Base-by-base conservation (phyloP, 2,329 filamentous ascomycete species). In the Zopfia rhizophila region DNA sequence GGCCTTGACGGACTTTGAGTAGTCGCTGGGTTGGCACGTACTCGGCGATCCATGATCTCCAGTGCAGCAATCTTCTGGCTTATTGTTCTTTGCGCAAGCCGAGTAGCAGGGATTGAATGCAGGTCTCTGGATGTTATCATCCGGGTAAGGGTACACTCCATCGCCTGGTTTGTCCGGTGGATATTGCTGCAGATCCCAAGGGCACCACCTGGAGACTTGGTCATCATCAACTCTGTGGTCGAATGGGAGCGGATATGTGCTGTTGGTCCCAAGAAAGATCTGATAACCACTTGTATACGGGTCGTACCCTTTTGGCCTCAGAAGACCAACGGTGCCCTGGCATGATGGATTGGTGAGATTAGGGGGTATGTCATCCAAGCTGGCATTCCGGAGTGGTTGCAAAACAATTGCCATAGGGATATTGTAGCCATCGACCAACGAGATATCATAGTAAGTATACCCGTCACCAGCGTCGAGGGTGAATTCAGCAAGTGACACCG, bases 351-450 rank as follows among this genome's bases (percentile, higher is more conserved):
- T 92, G 38, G 86, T 89, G 16, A 90, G 78, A 60, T 91, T 91
- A 7, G 88, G 87, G 10, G 89, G 87, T 47, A 92, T 86, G 42
- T 77, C 72, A 38, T 77, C 72, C 7, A 88, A 80, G 1, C 77
- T 79, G 6, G 81, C 79, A 58, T 89, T 86, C 41, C 81, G 78
- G 16, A 85, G 81, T 8, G 73, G 66, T 31, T 75, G 64, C 17
- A 78, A 61, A 16, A 79, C 69, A 25, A 82, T 82, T 21, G 83
- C 86, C 51, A 92, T 66, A 2, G 88, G 88, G 1, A 93, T 72
- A 65, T 93, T 93, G 79, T 93, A 93, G 36, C 90, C 90, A 65
- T 94, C 90, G 16, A 94, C 90, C 3, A 93, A 78, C 28, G 88
- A 91, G 53, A 94, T 89, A 69, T 94, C 90, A 73, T 92, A 93